Evolutionary conservation across 257 asterid species (phyloP), one percentile per base, ranked within the genome.

Genomic region (Lycium ferocissimum): DNA sequence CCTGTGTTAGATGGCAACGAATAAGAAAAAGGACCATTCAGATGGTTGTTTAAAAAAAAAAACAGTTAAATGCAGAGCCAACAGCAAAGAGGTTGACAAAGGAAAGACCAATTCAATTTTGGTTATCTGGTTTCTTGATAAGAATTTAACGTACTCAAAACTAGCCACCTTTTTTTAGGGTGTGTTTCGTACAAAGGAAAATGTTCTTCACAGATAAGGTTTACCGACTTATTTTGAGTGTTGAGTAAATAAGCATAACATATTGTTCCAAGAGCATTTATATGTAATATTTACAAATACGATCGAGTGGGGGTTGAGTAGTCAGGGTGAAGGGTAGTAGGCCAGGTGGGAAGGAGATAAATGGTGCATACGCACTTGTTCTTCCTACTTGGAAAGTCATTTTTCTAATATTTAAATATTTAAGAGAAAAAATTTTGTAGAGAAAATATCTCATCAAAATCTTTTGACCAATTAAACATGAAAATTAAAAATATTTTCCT

Each of bases 61-160:
- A 20, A 5, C 0, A 20, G 0, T 47, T 20, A 20, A 47, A 12
- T 47, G 12, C 33, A 0, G 82, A 15, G 51, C 82, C 49, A 78
- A 45, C 26, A 51, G 14, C 7, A 1, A 15, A 26, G 53, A 7
- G 40, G 26, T 76, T 7, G 47, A 26, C 63, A 51, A 14, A 51
- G 82, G 22, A 75, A 75, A 76, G 40, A 75, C 61, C 43, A 20
- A 47, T 75, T 75, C 81, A 75, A 20, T 49, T 75, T 75, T 75
- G 81, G 81, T 73, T 47, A 12, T 26, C 20, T 47, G 57, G 43
- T 20, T 47, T 73, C 20, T 22, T 20, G 81, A n/a, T 49, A 75
- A 75, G 20, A 7, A 38, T 7, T 26, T 51, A 22, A 51, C 22
- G 15, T 20, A 12, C 81, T 14, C 81, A 18, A 10, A 76, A 76